Evolutionary conservation across 345 rosid genomes (phyloP), one percentile per base, ranked within the genome.

Genomic region (Populus tremula): DNA sequence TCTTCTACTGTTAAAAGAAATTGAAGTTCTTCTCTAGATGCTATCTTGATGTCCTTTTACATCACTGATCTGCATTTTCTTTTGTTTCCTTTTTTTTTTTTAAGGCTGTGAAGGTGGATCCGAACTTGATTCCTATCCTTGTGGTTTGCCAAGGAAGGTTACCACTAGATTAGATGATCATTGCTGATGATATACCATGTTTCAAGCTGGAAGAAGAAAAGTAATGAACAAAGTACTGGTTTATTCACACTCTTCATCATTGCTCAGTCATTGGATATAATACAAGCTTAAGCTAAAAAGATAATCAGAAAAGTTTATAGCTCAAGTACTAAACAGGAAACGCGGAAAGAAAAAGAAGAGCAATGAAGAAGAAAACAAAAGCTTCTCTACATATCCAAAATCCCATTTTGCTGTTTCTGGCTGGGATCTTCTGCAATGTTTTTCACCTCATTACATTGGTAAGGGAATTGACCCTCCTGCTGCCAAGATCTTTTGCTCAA

Each of bases 401-500:
- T 50, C 74, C 78, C 81, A 70, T 62, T 70, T 43, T 41, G 54
- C 75, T 38, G 38, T 50, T 41, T 63, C 69, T 61, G 69, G 25
- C 64, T 59, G 25, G 10, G 64, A 59, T 59, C 16, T 59, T 59
- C 64, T 59, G 64, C 29, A 71, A 76, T 50, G 35, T 23, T 59
- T 67, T 69, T 36, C 74, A 45, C 36, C 31, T 77, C 56, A 77
- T 74, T 49, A 77, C 71, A 80, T 69, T 6, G 77, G 68, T 31
- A 45, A 25, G n/a, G 85, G 87, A 79, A 85, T 78, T 68, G 83
- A 78, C 49, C 90, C 87, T 2, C 90, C 89, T 12, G 90, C 90
- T 12, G 85, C 84, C 81, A 84, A 61, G 35, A 89, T 64, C 82
- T 89, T 88, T 65, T 82, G 79, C 87, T 89, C 89, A 66, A 91